Conservation (phyloP, 441 rosid species). For the Croton laevigatus region DNA sequence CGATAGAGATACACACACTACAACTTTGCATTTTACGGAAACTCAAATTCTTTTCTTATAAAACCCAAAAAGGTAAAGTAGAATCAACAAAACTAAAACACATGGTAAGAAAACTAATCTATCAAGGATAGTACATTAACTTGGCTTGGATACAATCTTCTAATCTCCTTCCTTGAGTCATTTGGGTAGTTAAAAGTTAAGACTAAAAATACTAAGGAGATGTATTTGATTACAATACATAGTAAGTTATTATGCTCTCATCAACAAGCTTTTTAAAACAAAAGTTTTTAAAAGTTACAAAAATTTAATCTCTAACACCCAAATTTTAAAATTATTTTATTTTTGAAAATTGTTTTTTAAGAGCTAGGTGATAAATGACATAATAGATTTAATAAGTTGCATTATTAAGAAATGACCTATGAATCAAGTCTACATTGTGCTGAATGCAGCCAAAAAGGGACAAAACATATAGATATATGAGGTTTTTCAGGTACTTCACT, state of each 20-base stretch:
- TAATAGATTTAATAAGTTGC: background rate
- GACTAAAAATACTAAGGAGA: no score
- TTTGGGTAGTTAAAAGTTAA: background rate
- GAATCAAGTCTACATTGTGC: background rate
- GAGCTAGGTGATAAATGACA: no score
- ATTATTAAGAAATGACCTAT: background rate
- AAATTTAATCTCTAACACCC: no score
- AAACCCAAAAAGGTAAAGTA: background rate
- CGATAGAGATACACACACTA: background rate
- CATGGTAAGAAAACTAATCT: background rate
- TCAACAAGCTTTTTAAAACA: background rate
- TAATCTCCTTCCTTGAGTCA: background rate
- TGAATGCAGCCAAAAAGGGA: background rate
- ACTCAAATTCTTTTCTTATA: background rate
- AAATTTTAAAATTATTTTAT: no score
- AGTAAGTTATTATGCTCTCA: no score
- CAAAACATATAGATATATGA: background rate
- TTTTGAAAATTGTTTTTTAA: no score
- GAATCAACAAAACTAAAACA: background rate
- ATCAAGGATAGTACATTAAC: background rate
- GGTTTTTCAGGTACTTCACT: background rate
- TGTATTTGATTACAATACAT: no score
- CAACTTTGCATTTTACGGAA: background rate
- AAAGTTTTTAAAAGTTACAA: background rate
- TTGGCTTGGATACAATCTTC: background rate